Evolutionary conservation across 2,329 filamentous ascomycete species (phyloP).

Genomic region (Aspergillaceae sp.): DNA sequence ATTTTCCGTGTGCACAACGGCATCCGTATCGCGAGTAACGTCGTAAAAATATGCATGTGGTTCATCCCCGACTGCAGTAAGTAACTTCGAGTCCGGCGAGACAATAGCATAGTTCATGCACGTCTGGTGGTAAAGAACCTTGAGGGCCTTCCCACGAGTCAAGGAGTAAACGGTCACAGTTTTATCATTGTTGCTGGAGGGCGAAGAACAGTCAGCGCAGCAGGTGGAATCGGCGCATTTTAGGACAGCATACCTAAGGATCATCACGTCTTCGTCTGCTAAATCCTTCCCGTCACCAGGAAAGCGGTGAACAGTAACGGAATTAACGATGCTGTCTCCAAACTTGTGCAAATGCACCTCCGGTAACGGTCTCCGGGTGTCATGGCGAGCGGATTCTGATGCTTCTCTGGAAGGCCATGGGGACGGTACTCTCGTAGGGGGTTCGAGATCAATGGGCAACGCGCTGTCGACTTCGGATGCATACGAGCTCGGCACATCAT

Average conservation of each 20-base stretch:
- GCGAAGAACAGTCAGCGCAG: conserved; percentile 41
- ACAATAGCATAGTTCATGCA: conserved; percentile 92
- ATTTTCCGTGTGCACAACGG: conserved; percentile 17
- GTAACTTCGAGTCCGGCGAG: conserved; percentile 72
- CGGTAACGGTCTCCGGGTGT: conserved; percentile 21
- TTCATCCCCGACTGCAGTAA: conserved; percentile 81
- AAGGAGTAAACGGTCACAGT: conserved; percentile 79
- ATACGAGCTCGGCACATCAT: conserved; percentile 28
- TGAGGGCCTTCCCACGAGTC: conserved; percentile 57
- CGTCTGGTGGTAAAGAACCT: conserved; percentile 66
- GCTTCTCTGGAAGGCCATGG: conserved; percentile 16
- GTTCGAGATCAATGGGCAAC: conserved; percentile 44
- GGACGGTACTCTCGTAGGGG: conserved; percentile 16
- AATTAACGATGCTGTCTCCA: conserved; percentile 58
- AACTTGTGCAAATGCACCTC: conserved; percentile 50
- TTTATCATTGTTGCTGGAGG: conserved; percentile 79
- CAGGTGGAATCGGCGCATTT: conserved; percentile 35
- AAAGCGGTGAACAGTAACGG: conserved; percentile 55
- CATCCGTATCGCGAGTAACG: conserved; percentile 25
- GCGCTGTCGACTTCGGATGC: conserved; percentile 48
- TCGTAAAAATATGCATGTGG: conserved; percentile 77
- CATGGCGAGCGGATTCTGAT: conserved; percentile 9
- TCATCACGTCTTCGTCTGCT: conserved; percentile 48
- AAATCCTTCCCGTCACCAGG: conserved; percentile 33
- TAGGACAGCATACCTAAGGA: conserved; percentile 35